Conservation (phyloP, 306 rosid species). For the Lathyrus aphaca region DNA sequence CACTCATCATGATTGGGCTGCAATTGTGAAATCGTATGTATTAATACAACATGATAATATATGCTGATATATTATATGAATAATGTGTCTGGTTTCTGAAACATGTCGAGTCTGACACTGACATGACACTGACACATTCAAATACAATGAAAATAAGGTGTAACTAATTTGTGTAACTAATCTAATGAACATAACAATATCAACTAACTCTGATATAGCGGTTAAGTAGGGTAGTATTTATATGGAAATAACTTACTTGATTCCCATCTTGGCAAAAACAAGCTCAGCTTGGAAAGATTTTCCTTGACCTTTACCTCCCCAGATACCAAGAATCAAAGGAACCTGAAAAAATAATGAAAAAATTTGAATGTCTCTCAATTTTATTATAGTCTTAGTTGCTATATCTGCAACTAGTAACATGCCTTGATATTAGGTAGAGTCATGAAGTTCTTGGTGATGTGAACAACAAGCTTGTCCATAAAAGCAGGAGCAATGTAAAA, state of each 20-base stretch:
- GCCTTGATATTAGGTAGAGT: slow-evolving; percentile 91
- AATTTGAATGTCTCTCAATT: neutral
- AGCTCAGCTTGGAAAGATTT: slow-evolving; percentile 98
- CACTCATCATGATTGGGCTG: slow-evolving; percentile 99
- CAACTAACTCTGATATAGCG: neutral
- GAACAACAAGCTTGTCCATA: slow-evolving; percentile 98
- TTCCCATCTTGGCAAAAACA: slow-evolving; percentile 97
- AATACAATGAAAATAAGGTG: no score
- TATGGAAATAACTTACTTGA: slow-evolving; percentile 58
- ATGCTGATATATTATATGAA: neutral
- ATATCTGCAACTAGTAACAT: neutral
- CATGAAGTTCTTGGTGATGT: slow-evolving; percentile 94
- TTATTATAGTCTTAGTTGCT: neutral
- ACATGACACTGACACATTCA: no score
- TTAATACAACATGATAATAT: neutral
- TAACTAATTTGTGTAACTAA: no score
- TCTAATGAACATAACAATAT: no score
- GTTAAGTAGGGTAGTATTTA: neutral
- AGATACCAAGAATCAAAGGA: slow-evolving; percentile 95
- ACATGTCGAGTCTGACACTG: neutral
- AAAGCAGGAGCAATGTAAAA: slow-evolving; percentile 95
- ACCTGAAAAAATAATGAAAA: slow-evolving; percentile 50
- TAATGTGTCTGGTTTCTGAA: neutral
- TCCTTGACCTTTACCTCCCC: slow-evolving; percentile 99
- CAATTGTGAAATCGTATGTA: neutral